A percentile compares a stretch with the other conserved stretches of the same genome.
These are phyloP conservation scores for Ascochyta fabae DNA, from an alignment of 2,329 filamentous ascomycete species.

Conservation along the genomic window DNA sequence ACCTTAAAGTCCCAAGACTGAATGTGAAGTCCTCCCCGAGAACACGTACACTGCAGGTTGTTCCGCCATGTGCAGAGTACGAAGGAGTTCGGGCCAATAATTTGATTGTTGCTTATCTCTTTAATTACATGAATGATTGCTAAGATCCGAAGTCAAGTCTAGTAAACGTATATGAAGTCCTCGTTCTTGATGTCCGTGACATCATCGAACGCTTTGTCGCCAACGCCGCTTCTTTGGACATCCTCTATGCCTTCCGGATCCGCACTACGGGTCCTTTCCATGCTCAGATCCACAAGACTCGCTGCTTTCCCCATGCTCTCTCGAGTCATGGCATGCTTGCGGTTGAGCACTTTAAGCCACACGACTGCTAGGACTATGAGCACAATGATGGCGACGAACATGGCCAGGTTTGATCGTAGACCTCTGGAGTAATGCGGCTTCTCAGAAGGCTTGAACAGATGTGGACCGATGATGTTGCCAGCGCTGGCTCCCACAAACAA, in stretches of 20 bases:
- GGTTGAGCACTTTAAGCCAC: slow-evolving; percentile 63
- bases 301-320: slow-evolving; percentile 66
- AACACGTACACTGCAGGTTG: too few species aligned
- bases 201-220: slow-evolving; percentile 64
- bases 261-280: slow-evolving; percentile 58
- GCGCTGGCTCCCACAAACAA: slow-evolving; percentile 70
- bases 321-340: slow-evolving; percentile 60
- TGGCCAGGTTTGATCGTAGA: slow-evolving; percentile 64
- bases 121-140: not conserved
- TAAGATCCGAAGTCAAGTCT: not conserved
- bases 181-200: slow-evolving; percentile 67
- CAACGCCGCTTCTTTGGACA: slow-evolving; percentile 34
- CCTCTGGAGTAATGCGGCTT: slow-evolving; percentile 65
- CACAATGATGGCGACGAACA: slow-evolving; percentile 66
- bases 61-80: not conserved
- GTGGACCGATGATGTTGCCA: slow-evolving; percentile 71
- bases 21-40: too few species aligned
- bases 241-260: slow-evolving; percentile 40
- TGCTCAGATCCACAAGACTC: slow-evolving; percentile 64
- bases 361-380: slow-evolving; percentile 55
- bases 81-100: not conserved
- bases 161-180: slow-evolving; percentile 68
- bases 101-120: not conserved
- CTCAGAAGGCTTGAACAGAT: slow-evolving; percentile 68
- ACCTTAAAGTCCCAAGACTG: too few species aligned